Evolutionary conservation across 768 basidiomycete species (phyloP), one percentile per base, ranked within the genome.

Genomic region (Neoboletus magnificus): DNA sequence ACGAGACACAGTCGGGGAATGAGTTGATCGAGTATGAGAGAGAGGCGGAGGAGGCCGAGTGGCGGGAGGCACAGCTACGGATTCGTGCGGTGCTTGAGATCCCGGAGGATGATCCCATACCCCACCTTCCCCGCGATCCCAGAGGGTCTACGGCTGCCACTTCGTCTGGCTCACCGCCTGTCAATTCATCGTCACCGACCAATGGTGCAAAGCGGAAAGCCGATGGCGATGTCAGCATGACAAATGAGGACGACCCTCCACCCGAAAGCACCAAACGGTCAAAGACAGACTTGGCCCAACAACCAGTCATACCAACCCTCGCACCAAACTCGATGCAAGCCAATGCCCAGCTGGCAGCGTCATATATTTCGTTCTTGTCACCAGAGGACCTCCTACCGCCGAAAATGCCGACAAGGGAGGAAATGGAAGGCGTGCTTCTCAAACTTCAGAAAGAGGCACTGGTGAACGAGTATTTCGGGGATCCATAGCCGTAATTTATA

Each of bases 381-480:
- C 74, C 85, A 20, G 85, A 87, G 58, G 79, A 86, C 55, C 78
- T 96, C 10, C 66, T 90, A 50, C 83, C 86, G 12, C 93, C 93
- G 0, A 85, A 81, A 61, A 70, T 95, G 71, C 89, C 91, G 1
- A 83, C 82, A 1, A 77, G 81, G 53, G 81, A 83, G 44, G 90
- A 95, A 70, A 87, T 92, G 88, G 91, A 91, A 67, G 69, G 71
- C 22, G 81, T 89, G 11, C 68, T 97, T 51, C 77, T 97, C 54
- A 81, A 79, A 27, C 74, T 93, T 58, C 79, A 88, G 66, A 95
- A 96, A 74, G 81, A 85, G 73, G 86, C 86, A 22, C 71, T 96
- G 42, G 82, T 92, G 52, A 87, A 91, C 63, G 92, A 97, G 69
- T 86, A 86, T 59, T 78, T 82, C 61, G 85, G 82, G n/a, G 75